Evolutionary conservation across 441 rosid genomes (phyloP), one percentile per base, ranked within the genome.

Genomic region (Croton laevigatus): DNA sequence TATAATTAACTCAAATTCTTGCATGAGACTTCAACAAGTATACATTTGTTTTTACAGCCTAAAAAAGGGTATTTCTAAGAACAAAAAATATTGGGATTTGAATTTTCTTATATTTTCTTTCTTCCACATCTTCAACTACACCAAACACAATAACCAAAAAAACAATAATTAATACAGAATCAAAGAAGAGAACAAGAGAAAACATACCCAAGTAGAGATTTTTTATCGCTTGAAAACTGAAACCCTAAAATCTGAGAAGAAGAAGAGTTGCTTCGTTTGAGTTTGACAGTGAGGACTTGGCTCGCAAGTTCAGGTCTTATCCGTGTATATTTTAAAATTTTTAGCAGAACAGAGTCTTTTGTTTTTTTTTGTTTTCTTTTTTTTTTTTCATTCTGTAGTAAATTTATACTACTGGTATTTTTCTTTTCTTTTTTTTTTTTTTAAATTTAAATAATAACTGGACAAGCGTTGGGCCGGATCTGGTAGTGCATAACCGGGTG

Each of bases 241-340:
- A 77, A 77, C 71, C 82, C 75, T 72, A 75, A 70, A 68, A 48
- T 62, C 65, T 42, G n/a, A n/a, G n/a, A 57, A 4, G 70, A 67
- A 52, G 16, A 36, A 48, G 14, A 53, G 58, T 19, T 53, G 68
- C 9, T 27, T 19, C 2, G 48, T 20, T 34, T 54, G 64, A 22
- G 32, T 27, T 27, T n/a, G n/a, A 27, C 70, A n/a, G 70, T 13
- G 37, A 37, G 74, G 46, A 40, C 49, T 53, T 53, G 62, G 62
- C 62, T 62, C 54, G 51, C 74, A 14, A 53, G 66, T 48, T 57
- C 57, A 32, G 60, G 65, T 69, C 81, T 72, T 72, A 65, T 69
- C 77, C 59, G 53, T 14, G 2, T 23, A 0, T 38, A 45, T 13
- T 59, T 70, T 37, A 45, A 20, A 12, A 42, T 54, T n/a, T 58